These are phyloP conservation scores for Salix brachista DNA, from an alignment of 345 rosid genomes.

Conservation along the genomic window DNA sequence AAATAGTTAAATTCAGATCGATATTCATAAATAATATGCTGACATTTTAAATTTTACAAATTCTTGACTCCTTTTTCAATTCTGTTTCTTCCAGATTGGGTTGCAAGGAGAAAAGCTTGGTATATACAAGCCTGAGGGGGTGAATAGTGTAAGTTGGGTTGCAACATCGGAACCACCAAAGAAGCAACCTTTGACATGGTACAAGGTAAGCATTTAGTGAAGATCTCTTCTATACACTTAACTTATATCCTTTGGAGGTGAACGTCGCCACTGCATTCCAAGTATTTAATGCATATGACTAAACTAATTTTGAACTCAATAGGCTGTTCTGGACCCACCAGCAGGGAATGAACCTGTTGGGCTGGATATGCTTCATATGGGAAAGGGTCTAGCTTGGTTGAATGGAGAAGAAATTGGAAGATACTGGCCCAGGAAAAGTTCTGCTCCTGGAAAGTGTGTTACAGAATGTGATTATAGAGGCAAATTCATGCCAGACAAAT, in stretches of 20 bases:
- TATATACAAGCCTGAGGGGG: conserved; percentile 50
- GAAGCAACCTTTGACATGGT: conserved; percentile 82
- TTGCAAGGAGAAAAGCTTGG: conserved; percentile 73
- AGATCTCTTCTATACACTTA: neutral
- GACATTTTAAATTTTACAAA: conserved; percentile 2
- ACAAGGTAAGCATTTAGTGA: conserved; percentile 51
- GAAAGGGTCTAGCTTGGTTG: conserved; percentile 96
- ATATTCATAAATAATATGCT: neutral
- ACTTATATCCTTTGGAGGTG: neutral
- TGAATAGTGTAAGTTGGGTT: conserved; percentile 53
- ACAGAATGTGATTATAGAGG: conserved; percentile 76
- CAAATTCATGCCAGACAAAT: conserved; percentile 71
- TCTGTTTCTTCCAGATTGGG: conserved; percentile 52
- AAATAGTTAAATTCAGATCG: neutral
- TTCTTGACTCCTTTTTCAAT: neutral
- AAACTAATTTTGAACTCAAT: conserved; percentile 11
- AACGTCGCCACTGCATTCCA: neutral
- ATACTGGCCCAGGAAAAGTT: conserved; percentile 65
- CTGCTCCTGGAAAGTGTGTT: conserved; percentile 46
- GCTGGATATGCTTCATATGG: conserved; percentile 84
- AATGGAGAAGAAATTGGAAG: conserved; percentile 97
- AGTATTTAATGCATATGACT: neutral
- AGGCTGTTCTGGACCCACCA: conserved; percentile 77
- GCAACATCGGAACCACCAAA: conserved; percentile 61
- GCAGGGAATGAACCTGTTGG: conserved; percentile 81